Conservation (phyloP, 805 yeast species). For the Vanderwaltozyma polyspora region DNA sequence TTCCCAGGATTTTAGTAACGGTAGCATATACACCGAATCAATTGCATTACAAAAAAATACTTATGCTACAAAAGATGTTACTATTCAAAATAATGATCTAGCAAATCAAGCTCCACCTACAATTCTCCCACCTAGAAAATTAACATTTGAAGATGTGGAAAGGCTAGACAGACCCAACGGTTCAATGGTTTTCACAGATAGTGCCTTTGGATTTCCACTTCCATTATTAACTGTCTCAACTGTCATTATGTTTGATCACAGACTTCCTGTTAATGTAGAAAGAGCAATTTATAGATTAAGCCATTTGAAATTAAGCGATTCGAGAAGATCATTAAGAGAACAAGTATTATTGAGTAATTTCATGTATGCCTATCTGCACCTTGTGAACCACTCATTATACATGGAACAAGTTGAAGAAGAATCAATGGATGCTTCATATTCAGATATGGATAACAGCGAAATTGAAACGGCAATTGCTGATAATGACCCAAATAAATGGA, state of each 20-base stretch:
- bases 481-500: neutral
- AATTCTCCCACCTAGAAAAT: slow-evolving; percentile 22
- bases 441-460: slow-evolving; percentile 1
- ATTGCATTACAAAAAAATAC: too few relatives aligned
- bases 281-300: slow-evolving; percentile 89
- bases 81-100: too few relatives aligned
- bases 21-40: neutral
- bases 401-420: slow-evolving; percentile 38
- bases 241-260: slow-evolving; percentile 65
- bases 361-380: slow-evolving; percentile 92
- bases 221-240: slow-evolving; percentile 75
- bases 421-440: neutral
- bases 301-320: slow-evolving; percentile 88
- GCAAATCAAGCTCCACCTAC: too few relatives aligned
- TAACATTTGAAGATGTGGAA: slow-evolving; percentile 27
- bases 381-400: slow-evolving; percentile 84
- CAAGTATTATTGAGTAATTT: slow-evolving; percentile 90
- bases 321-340: slow-evolving; percentile 80
- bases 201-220: slow-evolving; percentile 79
- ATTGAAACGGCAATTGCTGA: slow-evolving; percentile 1
- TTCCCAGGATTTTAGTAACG: slow-evolving; percentile 7
- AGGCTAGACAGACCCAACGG: slow-evolving; percentile 39
- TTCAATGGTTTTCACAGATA: slow-evolving; percentile 54
- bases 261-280: slow-evolving; percentile 92
- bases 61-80: too few relatives aligned